Evolutionary conservation across 176 grass and related monocot species (phyloP).

Genomic region (Oryza rufipogon): DNA sequence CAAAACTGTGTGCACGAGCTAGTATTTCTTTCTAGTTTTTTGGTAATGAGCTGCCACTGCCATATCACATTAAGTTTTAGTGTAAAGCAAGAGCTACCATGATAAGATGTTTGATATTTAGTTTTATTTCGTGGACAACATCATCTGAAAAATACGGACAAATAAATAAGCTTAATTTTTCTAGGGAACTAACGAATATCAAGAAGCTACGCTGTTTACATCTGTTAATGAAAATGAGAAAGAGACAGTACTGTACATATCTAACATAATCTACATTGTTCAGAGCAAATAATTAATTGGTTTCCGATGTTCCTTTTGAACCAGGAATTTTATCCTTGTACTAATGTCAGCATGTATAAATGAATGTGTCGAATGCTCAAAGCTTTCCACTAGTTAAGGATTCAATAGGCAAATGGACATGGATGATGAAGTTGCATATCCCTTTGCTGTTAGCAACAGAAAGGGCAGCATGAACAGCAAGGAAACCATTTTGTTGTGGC

Average conservation of each 20-base stretch:
- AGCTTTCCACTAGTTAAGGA: not conserved
- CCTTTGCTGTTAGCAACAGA: constrained; percentile 59
- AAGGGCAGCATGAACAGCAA: constrained; percentile 61
- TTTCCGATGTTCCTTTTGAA: not conserved
- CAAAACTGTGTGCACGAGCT: not conserved
- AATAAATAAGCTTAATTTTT: not conserved
- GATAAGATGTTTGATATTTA: not conserved
- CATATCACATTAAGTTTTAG: not conserved
- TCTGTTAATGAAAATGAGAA: not conserved
- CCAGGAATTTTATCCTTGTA: not conserved
- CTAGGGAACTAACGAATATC: not conserved
- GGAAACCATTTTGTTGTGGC: constrained; percentile 50
- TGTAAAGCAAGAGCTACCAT: not conserved
- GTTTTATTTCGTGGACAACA: not conserved
- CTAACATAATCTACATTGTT: not conserved
- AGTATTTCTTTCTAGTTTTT: not conserved
- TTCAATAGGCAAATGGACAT: not conserved
- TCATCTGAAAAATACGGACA: not conserved
- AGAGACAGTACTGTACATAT: not conserved
- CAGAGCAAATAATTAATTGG: not conserved
- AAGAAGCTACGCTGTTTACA: not conserved
- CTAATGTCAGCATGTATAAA: not conserved
- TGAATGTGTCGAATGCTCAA: not conserved
- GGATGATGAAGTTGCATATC: not conserved
- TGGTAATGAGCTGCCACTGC: not conserved